Evolutionary conservation across 495 filamentous ascomycete genomes (phyloP).

Genomic region (Evansstolkia leycettana): DNA sequence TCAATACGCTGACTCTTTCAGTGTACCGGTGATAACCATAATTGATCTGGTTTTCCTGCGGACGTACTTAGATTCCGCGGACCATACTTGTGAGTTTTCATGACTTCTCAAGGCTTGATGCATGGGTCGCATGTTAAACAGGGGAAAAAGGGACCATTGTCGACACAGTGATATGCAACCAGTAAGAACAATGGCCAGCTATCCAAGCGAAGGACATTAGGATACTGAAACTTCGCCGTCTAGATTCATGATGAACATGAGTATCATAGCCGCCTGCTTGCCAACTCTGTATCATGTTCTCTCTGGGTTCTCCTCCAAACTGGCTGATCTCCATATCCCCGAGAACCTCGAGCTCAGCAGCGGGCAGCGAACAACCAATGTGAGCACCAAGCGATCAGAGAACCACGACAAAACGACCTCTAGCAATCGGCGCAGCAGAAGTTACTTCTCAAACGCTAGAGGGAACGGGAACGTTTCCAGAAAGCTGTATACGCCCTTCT

Average conservation of each 20-base stretch:
- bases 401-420: too few species aligned
- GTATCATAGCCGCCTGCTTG: slow-evolving; percentile 18
- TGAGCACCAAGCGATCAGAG: too few species aligned
- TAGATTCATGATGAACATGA: slow-evolving; percentile 14
- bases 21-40: slow-evolving; percentile 12
- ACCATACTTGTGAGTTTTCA: slow-evolving; percentile 13
- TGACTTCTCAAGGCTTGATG: neutral
- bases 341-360: slow-evolving; percentile 9
- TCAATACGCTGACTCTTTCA: neutral
- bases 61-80: slow-evolving; percentile 9
- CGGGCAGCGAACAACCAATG: too few species aligned
- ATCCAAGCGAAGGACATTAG: neutral
- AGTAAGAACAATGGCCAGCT: neutral
- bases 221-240: neutral
- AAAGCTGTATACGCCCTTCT: neutral
- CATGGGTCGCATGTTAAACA: too few species aligned
- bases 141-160: slow-evolving; percentile 10
- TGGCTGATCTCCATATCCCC: slow-evolving; percentile 17
- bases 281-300: slow-evolving; percentile 27
- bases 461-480: neutral
- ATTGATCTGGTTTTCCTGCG: slow-evolving; percentile 11
- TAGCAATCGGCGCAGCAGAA: too few species aligned
- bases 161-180: slow-evolving; percentile 4
- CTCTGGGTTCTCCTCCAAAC: slow-evolving; percentile 20
- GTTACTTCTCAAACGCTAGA: neutral